Evolutionary conservation across 31 red algal species (phyloP).

Genomic region (Porphyra umbilicalis): DNA sequence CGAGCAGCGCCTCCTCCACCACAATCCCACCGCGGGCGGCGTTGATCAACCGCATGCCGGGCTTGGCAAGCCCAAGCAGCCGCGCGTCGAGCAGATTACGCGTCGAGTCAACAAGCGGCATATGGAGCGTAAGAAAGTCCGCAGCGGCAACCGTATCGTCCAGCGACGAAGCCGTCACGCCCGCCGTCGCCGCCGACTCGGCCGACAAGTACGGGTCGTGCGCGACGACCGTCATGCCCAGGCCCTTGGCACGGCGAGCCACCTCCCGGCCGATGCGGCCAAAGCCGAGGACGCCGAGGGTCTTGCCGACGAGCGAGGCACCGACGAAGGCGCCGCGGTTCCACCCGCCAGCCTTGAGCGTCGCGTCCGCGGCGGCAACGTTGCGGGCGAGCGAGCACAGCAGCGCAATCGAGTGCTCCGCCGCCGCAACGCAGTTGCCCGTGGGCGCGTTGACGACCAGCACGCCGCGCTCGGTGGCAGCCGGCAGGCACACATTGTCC

Average conservation of each 20-base stretch:
- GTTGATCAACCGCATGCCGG: slow-evolving; percentile 79
- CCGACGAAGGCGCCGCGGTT: slow-evolving; percentile 73
- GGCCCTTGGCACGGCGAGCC: slow-evolving; percentile 60
- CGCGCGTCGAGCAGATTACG: slow-evolving; percentile 55
- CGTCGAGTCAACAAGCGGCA: slow-evolving; percentile 78
- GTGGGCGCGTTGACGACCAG: slow-evolving; percentile 98
- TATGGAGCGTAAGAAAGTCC: slow-evolving; percentile 98
- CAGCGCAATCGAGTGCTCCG: slow-evolving; percentile 91
- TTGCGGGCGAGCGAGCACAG: slow-evolving; percentile 53
- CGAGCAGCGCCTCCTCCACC: slow-evolving; percentile 79
- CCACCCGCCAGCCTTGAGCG: slow-evolving; percentile 78
- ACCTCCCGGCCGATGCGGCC: slow-evolving; percentile 96
- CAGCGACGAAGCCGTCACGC: slow-evolving; percentile 52
- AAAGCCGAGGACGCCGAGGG: slow-evolving; percentile 79
- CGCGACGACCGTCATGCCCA: slow-evolving; percentile 94
- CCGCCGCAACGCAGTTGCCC: slow-evolving; percentile 94
- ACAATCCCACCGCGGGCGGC: slow-evolving; percentile 95
- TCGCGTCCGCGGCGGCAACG: slow-evolving; percentile 72
- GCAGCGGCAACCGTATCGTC: slow-evolving; percentile 33
- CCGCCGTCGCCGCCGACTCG: slow-evolving; percentile 70
- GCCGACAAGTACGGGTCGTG: slow-evolving; percentile 86
- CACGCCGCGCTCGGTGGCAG: slow-evolving; percentile 90
- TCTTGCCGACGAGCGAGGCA: slow-evolving; percentile 86
- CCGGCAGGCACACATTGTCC: slow-evolving; percentile 93
- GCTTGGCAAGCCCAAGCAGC: slow-evolving; percentile 63